Evolutionary conservation across 805 yeast species (phyloP).

Genomic region (Cyberlindnera maclurae): DNA sequence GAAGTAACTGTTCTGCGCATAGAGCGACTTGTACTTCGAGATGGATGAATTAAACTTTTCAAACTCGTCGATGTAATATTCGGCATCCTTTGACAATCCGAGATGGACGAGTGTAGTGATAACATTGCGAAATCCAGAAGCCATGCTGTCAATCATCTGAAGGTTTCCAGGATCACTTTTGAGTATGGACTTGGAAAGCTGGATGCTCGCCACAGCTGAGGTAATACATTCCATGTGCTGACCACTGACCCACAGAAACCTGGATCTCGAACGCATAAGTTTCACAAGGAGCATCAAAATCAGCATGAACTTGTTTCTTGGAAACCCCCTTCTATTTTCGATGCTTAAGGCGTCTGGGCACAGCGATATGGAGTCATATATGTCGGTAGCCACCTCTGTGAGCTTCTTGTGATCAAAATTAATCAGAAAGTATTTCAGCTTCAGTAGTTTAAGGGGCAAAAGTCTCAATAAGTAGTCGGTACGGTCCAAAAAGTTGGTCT

Average conservation of each 20-base stretch:
- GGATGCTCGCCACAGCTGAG: slow-evolving; percentile 42
- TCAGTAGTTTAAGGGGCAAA: slow-evolving; percentile 9
- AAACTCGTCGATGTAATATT: slow-evolving; percentile 47
- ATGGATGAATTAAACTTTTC: slow-evolving; percentile 16
- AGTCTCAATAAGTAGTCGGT: slow-evolving; percentile 4
- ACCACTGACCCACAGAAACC: slow-evolving; percentile 13
- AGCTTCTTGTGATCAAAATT: slow-evolving; percentile 11
- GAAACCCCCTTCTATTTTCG: slow-evolving; percentile 10
- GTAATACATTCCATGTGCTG: slow-evolving; percentile 21
- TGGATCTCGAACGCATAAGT: slow-evolving; percentile 15
- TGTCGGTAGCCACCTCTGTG: slow-evolving; percentile 3
- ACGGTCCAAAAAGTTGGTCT: slow-evolving; percentile 1
- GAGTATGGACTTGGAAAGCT: slow-evolving; percentile 46
- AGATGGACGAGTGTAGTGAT: slow-evolving; percentile 35
- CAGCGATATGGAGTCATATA: background rate
- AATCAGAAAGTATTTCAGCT: slow-evolving; percentile 11
- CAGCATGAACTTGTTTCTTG: slow-evolving; percentile 8
- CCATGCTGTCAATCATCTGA: slow-evolving; percentile 28
- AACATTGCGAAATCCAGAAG: slow-evolving; percentile 32
- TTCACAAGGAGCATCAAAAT: slow-evolving; percentile 8
- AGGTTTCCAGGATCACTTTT: slow-evolving; percentile 30
- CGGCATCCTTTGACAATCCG: slow-evolving; percentile 55
- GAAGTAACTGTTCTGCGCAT: slow-evolving; percentile 18
- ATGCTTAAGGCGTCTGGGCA: slow-evolving; percentile 5
- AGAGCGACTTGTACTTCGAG: slow-evolving; percentile 5